Evolutionary conservation across 176 grass and related monocot species (phyloP).

Genomic region (Oryza nivara): DNA sequence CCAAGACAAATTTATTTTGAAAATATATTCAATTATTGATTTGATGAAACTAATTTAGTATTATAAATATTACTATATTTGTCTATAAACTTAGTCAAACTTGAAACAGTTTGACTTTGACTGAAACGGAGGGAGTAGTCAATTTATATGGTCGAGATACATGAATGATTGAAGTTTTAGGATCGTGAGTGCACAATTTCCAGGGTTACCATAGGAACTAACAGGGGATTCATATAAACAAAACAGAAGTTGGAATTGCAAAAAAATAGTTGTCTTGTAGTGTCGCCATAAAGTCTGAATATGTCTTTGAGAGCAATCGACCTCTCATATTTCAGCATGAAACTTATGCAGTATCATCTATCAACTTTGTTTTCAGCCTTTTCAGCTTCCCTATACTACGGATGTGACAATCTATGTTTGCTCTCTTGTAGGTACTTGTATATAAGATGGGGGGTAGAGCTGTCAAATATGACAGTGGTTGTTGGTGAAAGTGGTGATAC

Average conservation of each 20-base stretch:
- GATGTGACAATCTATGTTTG: conserved; percentile 12
- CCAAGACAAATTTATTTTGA: too few species aligned
- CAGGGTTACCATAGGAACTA: background rate
- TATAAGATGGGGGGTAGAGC: conserved; percentile 68
- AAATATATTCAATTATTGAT: too few species aligned
- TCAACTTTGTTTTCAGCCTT: too few species aligned
- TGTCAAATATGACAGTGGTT: conserved; percentile 73
- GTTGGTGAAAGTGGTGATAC: conserved; percentile 87
- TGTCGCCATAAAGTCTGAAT: background rate
- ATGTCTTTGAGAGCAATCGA: background rate
- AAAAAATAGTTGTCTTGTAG: background rate
- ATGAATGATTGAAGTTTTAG: background rate
- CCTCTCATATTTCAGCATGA: background rate
- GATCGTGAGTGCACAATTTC: background rate
- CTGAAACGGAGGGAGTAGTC: background rate
- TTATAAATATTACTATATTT: too few species aligned
- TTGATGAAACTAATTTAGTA: too few species aligned
- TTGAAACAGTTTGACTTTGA: too few species aligned
- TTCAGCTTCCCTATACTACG: background rate
- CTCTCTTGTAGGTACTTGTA: conserved; percentile 71
- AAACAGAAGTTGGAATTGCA: background rate
- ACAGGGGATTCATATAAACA: background rate
- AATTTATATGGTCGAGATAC: background rate
- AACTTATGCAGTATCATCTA: too few species aligned
- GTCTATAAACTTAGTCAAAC: too few species aligned